phyloP scores from a whole-genome alignment of 1,284 basidiomycete species.

The Rugosomyces carneus region DNA sequence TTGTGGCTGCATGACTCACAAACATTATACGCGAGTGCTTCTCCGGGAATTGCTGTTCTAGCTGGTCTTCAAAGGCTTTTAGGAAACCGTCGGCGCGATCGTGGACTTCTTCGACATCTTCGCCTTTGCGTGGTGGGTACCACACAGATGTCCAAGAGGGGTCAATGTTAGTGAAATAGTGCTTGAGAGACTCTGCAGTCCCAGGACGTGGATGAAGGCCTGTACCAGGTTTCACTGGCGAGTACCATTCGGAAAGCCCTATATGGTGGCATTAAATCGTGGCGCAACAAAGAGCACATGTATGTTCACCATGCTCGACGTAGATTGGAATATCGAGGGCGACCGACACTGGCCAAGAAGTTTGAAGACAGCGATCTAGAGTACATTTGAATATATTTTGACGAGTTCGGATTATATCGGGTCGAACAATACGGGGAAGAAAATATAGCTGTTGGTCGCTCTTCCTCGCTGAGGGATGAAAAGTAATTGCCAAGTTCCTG shows the following conservation, averaged over 20 bases:
- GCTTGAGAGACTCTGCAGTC: slow-evolving; percentile 41
- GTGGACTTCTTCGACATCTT: slow-evolving; percentile 61
- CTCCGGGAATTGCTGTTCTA: slow-evolving; percentile 38
- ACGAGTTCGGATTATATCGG: neutral
- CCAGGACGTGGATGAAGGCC: slow-evolving; percentile 70
- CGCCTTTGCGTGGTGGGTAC: slow-evolving; percentile 69
- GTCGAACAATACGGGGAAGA: slow-evolving; percentile 74
- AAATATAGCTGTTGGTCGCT: slow-evolving; percentile 72
- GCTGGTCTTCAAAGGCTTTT: slow-evolving; percentile 41
- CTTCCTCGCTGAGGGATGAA: slow-evolving; percentile 53
- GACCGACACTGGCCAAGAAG: slow-evolving; percentile 56
- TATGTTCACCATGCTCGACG: slow-evolving; percentile 62
- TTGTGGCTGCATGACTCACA: slow-evolving; percentile 76
- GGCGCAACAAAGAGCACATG: neutral
- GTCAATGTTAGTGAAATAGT: slow-evolving; percentile 57
- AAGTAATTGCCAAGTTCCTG: slow-evolving; percentile 66
- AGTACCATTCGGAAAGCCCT: slow-evolving; percentile 85
- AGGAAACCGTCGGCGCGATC: slow-evolving; percentile 52
- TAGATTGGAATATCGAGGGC: slow-evolving; percentile 64
- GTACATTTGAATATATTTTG: neutral
- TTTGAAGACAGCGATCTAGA: slow-evolving; percentile 81
- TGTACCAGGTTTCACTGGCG: slow-evolving; percentile 59
- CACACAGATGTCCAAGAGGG: slow-evolving; percentile 57
- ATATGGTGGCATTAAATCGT: slow-evolving; percentile 5
- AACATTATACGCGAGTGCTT: slow-evolving; percentile 53